Base-by-base conservation (phyloP, 2,329 filamentous ascomycete species). In the Aspergillus nomiae region DNA sequence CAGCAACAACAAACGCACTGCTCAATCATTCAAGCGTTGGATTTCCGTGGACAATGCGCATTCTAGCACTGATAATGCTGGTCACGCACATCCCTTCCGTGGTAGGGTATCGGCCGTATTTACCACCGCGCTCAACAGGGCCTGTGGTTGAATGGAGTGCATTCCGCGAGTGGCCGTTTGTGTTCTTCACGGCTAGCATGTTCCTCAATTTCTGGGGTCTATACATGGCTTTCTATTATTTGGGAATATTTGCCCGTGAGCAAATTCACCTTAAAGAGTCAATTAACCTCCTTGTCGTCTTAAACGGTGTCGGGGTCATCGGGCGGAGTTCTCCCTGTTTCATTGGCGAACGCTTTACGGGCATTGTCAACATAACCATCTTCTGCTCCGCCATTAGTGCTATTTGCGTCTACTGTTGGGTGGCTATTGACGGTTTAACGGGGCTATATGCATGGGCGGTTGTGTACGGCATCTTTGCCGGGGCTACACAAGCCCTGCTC, bases 141-240 rank as follows among this genome's bases (percentile, higher is more conserved):
- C 82, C 82, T 0, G 60, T 87, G 6, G 75, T 89, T 5, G 87
- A 89, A 56, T 83, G 80, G 81, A 75, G 74, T 1, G 86, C 87
- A 0, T 88, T 90, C 67, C 79, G 72, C 46, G 87, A 90, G 69
- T 67, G 77, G 0, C 79, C 85, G 16, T 90, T 88, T 62, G 70
- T 82, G 0, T 70, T 85, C 11, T 84, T 84, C 65, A 74, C 80
- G 1, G 57, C 79, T 2, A 81, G 81, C 6, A 79, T 81, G 64
- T 82, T 81, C 61, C 75, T 81, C 59, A 72, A 72, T 61, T 86
- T 86, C 70, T 77, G 81, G 65, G 82, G 83, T 1, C 71, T 86
- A 1, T 89, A 87, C 67, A 84, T 87, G 61, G 82, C 82, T 5
- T 87, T 87, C 69, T 88, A 85, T 75, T 90, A 88, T 73, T 72